phyloP scores from a whole-genome alignment of 1,284 basidiomycete genomes.

The Athelia sp. region DNA sequence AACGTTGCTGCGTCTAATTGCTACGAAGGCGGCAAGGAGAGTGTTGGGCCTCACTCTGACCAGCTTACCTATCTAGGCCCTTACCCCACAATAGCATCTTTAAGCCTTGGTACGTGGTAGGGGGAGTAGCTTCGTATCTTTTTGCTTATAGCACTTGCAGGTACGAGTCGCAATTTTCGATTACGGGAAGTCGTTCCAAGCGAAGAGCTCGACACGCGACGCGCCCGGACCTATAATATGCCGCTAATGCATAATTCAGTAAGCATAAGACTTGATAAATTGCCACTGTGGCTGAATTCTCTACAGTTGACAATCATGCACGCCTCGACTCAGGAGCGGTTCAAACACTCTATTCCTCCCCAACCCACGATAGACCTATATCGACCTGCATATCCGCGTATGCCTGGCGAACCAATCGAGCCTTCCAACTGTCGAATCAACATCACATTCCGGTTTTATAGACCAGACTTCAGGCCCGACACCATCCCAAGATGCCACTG shows the following conservation, averaged over 20 bases:
- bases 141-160: constrained; percentile 28
- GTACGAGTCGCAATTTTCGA: constrained; percentile 70
- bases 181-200: constrained; percentile 70
- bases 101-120: constrained; percentile 71
- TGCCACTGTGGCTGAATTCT: neutral
- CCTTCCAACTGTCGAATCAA: constrained; percentile 77
- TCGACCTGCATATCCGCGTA: constrained; percentile 55
- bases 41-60: constrained; percentile 85
- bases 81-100: constrained; percentile 87
- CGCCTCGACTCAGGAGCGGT: constrained; percentile 84
- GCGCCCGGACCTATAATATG: constrained; percentile 78
- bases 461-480: constrained; percentile 76
- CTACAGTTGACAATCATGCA: constrained; percentile 87
- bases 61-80: constrained; percentile 81
- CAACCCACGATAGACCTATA: constrained; percentile 75
- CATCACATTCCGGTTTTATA: constrained; percentile 85
- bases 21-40: constrained; percentile 81
- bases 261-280: constrained; percentile 14
- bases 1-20: constrained; percentile 92
- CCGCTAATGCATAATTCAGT: constrained; percentile 83
- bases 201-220: constrained; percentile 47
- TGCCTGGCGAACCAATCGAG: constrained; percentile 26
- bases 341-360: constrained; percentile 80
- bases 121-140: constrained; percentile 3
- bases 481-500: constrained; percentile 76